Percentiles rank a stretch among this genome's conserved stretches.
These are phyloP conservation scores for Didymella lethalis DNA, from an alignment of 2,329 filamentous ascomycete species.

Conservation along the genomic window DNA sequence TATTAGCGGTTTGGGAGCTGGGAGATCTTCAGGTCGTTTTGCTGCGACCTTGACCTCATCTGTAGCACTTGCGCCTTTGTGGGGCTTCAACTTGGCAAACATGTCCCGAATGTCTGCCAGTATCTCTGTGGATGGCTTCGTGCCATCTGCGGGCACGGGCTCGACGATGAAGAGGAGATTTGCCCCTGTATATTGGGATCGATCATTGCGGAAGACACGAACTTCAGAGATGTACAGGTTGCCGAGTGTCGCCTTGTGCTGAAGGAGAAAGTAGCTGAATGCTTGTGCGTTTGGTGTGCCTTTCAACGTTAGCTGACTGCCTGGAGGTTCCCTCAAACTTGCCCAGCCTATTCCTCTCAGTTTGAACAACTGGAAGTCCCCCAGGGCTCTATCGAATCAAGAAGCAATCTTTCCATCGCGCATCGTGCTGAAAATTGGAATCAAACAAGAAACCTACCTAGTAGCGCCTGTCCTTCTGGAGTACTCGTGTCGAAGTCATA, in stretches of 20 bases:
- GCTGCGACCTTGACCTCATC: neutral
- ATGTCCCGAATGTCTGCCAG: neutral
- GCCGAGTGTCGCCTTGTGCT: slow-evolving; percentile 13
- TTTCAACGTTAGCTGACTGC: neutral
- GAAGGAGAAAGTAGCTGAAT: slow-evolving; percentile 15
- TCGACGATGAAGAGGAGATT: slow-evolving; percentile 12
- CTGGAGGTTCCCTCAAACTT: neutral
- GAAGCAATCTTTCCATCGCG: too few relatives aligned
- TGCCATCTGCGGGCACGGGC: slow-evolving; percentile 1
- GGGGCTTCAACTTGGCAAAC: neutral
- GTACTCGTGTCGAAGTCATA: slow-evolving; percentile 6
- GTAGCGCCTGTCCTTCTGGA: slow-evolving; percentile 2
- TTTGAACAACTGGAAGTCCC: too few relatives aligned
- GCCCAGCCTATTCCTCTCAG: too few relatives aligned
- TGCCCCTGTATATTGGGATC: neutral
- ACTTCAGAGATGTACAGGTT: slow-evolving; percentile 12
- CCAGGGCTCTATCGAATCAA: too few relatives aligned
- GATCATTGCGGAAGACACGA: slow-evolving; percentile 2
- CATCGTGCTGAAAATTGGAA: too few relatives aligned
- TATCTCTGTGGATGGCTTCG: neutral
- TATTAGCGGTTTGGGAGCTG: neutral
- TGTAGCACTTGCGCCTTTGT: neutral
- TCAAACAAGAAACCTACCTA: neutral
- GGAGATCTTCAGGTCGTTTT: neutral
- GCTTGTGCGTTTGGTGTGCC: slow-evolving; percentile 17